A percentile compares a stretch with the other conserved stretches of the same genome.
These are phyloP conservation scores for Fusarium longipes DNA, from an alignment of 2,329 filamentous ascomycete species.

Conservation along the genomic window DNA sequence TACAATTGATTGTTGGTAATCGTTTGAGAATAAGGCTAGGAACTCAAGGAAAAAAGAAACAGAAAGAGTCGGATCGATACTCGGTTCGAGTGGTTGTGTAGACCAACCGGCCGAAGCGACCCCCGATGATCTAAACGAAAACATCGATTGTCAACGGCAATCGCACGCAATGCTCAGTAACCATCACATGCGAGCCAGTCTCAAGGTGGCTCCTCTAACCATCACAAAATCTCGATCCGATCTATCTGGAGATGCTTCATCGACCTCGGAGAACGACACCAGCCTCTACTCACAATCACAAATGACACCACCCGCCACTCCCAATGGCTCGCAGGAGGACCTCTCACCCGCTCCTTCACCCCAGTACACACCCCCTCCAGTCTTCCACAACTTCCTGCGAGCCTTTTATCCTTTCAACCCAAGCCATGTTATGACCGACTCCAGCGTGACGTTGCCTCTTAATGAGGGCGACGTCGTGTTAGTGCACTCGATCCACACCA, in stretches of 20 bases:
- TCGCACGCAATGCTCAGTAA: slow-evolving; percentile 55
- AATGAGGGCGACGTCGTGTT: slow-evolving; percentile 92
- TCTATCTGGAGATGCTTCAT: slow-evolving; percentile 47
- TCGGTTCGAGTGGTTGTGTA: slow-evolving; percentile 39
- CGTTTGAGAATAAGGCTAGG: neutral
- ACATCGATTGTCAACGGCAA: slow-evolving; percentile 44
- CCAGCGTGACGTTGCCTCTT: slow-evolving; percentile 87
- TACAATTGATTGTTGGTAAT: slow-evolving; percentile 1
- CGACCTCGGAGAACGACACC: slow-evolving; percentile 49
- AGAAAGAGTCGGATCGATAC: slow-evolving; percentile 29
- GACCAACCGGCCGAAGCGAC: slow-evolving; percentile 33
- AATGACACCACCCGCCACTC: slow-evolving; percentile 82
- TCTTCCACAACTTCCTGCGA: slow-evolving; percentile 94
- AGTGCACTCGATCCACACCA: slow-evolving; percentile 96
- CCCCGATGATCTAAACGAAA: slow-evolving; percentile 48
- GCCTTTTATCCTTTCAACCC: slow-evolving; percentile 95
- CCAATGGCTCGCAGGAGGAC: slow-evolving; percentile 73
- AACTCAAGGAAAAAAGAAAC: neutral
- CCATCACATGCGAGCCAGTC: slow-evolving; percentile 65
- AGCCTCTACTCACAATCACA: slow-evolving; percentile 65
- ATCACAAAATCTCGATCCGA: slow-evolving; percentile 59
- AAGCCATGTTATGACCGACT: slow-evolving; percentile 78
- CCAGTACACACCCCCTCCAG: slow-evolving; percentile 63
- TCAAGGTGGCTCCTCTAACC: slow-evolving; percentile 69
- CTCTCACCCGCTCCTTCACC: slow-evolving; percentile 51